Conservation (phyloP, 1,284 basidiomycete genomes). For the Psilocybe mexicana region DNA sequence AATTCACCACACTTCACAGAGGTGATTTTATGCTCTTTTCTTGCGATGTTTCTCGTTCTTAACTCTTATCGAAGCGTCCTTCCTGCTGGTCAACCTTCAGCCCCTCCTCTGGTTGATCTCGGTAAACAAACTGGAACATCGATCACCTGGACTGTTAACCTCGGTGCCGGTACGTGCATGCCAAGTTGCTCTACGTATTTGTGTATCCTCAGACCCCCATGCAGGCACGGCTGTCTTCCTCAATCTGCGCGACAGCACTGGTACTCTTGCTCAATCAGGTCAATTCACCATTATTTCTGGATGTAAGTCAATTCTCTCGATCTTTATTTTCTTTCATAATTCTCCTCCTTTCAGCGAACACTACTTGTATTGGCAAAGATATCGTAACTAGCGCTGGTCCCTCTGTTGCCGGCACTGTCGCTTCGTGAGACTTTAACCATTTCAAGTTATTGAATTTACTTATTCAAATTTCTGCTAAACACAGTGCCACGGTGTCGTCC, state of each 20-base stretch:
- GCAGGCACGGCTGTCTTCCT: slow-evolving; percentile 51
- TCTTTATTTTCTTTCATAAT: neutral
- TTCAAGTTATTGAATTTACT: neutral
- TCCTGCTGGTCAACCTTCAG: slow-evolving; percentile 38
- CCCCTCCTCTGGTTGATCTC: slow-evolving; percentile 40
- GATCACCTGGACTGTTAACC: slow-evolving; percentile 49
- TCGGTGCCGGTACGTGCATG: slow-evolving; percentile 36
- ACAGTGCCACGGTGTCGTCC: neutral
- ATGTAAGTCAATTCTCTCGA: slow-evolving; percentile 36
- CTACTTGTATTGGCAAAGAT: slow-evolving; percentile 33
- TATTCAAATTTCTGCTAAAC: neutral
- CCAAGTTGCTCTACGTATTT: neutral
- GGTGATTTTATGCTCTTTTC: slow-evolving; percentile 16
- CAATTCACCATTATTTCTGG: slow-evolving; percentile 47
- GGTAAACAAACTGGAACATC: slow-evolving; percentile 34
- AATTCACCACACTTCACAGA: slow-evolving; percentile 20
- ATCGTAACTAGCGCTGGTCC: slow-evolving; percentile 27
- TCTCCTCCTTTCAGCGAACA: slow-evolving; percentile 28
- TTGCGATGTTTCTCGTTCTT: slow-evolving; percentile 3
- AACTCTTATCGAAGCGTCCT: slow-evolving; percentile 37
- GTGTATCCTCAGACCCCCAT: slow-evolving; percentile 1
- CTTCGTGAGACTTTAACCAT: slow-evolving; percentile 7
- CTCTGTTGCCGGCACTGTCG: slow-evolving; percentile 23
- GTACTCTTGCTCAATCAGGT: slow-evolving; percentile 47
- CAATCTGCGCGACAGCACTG: slow-evolving; percentile 51